phyloP scores from a whole-genome alignment of 2,329 filamentous ascomycete genomes.

The Aspergillus thermomutatus region DNA sequence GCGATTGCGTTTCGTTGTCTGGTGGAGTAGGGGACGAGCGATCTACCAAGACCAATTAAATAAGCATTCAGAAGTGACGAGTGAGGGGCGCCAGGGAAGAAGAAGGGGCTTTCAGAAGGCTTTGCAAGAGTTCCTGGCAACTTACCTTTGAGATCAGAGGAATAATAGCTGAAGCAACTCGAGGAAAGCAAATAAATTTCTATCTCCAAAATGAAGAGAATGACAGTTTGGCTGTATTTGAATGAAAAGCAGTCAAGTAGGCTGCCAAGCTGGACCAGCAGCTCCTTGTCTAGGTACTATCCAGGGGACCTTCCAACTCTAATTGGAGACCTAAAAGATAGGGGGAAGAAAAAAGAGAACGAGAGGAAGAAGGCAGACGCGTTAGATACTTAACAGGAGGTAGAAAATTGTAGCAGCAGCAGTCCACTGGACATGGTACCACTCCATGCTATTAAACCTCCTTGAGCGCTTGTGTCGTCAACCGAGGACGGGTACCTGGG shows the following conservation, averaged over 20 bases:
- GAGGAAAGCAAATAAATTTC: neutral
- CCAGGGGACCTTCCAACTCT: neutral
- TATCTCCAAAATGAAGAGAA: neutral
- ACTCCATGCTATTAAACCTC: slow-evolving; percentile 10
- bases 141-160: slow-evolving; percentile 1
- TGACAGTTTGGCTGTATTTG: no score
- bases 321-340: slow-evolving; percentile 11
- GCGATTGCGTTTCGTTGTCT: slow-evolving; percentile 20
- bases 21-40: slow-evolving; percentile 20
- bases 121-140: slow-evolving; percentile 9
- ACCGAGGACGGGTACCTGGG: slow-evolving; percentile 10
- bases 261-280: neutral
- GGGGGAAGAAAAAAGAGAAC: slow-evolving; percentile 7
- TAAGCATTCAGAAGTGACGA: slow-evolving; percentile 16
- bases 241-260: neutral
- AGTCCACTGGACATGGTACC: neutral
- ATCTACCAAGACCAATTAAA: slow-evolving; percentile 25
- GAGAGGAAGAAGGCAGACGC: slow-evolving; percentile 4
- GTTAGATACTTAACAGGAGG: neutral
- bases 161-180: neutral
- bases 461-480: slow-evolving; percentile 3
- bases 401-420: neutral
- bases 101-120: slow-evolving; percentile 12
- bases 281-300: neutral
- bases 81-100: neutral